Base-by-base conservation (phyloP, 2,329 filamentous ascomycete genomes). In the Fusarium falciforme region DNA sequence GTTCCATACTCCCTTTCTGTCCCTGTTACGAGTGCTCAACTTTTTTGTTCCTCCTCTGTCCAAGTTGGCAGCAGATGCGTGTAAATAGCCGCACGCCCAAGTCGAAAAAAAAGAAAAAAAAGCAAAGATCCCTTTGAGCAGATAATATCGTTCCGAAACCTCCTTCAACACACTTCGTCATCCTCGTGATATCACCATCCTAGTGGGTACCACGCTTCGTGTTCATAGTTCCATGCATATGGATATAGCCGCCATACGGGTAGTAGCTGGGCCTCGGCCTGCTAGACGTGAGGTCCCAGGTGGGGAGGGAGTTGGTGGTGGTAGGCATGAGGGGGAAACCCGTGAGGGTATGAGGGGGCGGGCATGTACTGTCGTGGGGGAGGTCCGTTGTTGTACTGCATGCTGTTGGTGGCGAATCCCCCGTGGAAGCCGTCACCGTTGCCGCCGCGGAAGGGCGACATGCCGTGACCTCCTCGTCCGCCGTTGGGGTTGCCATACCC, bases 251-350 rank as follows among this genome's bases (percentile, higher is more conserved):
- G 29, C 8, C 5, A 49, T 11, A 49, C 3, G 44, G 44, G 44
- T 25, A 49, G 16, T 6, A 27, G 12, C 10, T 12, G 29, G n/a
- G 5, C 54, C 49, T 5, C 44, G 16, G 52, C n/a, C 38, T 63
- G 22, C 58, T 75, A 75, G 52, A 67, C 61, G 35, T 64, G 42
- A 54, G 49, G 70, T 29, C 70, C 68, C 5, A 73, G 64, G 27
- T 77, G 75, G 9, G 71, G 60, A 44, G 68, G 60, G 11, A 71
- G 16, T 16, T 71, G 66, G 25, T 72, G 71, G 6, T 72, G 61
- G 9, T 71, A 73, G 20, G 61, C 64, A 12, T 71, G 67, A 35
- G 47, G 40, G 22, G 73, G 31, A 22, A 54, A 71, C 22, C 40
- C 40, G 11, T 74, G 71, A 10, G 38, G 40, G 31, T 64, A 65